phyloP scores from a whole-genome alignment of 1,284 basidiomycete species.

The Tetrapyrgos nigripes region DNA sequence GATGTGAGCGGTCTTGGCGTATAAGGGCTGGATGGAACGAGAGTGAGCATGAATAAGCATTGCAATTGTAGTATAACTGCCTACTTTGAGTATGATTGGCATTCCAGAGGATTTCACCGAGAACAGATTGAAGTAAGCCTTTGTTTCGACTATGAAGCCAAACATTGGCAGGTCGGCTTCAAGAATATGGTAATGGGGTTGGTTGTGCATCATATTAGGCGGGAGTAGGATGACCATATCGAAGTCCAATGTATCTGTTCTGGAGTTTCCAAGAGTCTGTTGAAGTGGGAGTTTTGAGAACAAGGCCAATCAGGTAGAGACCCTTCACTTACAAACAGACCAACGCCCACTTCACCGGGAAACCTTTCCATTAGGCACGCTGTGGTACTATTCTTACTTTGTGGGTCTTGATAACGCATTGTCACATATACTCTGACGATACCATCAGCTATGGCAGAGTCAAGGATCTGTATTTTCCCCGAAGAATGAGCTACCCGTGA shows the following conservation, averaged over 20 bases:
- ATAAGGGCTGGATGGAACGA: constrained; percentile 30
- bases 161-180: constrained; percentile 3
- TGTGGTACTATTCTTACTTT: not conserved
- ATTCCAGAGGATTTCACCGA: not conserved
- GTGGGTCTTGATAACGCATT: not conserved
- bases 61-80: not conserved
- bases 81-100: not conserved
- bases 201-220: not conserved
- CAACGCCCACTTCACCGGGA: constrained; percentile 6
- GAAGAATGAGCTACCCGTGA: constrained; percentile 1
- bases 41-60: not conserved
- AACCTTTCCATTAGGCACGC: constrained; percentile 11
- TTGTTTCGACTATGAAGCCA: not conserved
- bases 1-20: constrained; percentile 31
- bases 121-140: not conserved
- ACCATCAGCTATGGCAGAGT: not conserved
- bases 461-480: constrained; percentile 7
- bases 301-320: not conserved
- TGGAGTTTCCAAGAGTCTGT: not conserved
- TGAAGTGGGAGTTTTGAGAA: not conserved
- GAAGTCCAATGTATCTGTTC: not conserved
- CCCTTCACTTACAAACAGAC: constrained; percentile 7
- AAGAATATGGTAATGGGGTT: not conserved
- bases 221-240: constrained; percentile 1
- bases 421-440: constrained; percentile 8